These are phyloP conservation scores for Carex scoparia DNA, from an alignment of 176 grass and related monocot species.

Conservation along the genomic window DNA sequence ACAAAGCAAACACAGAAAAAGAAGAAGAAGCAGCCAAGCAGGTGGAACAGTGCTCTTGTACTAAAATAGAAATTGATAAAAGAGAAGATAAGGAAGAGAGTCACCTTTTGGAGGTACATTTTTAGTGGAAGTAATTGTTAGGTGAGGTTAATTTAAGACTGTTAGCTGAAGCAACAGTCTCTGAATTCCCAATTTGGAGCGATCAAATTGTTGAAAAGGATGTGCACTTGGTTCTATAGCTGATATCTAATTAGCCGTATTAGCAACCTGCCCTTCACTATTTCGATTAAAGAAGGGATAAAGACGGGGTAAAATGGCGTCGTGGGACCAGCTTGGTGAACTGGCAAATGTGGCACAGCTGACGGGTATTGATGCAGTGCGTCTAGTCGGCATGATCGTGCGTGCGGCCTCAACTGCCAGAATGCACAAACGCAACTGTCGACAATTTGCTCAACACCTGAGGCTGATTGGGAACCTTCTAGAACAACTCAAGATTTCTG, in stretches of 20 bases:
- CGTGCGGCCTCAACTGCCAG: constrained; percentile 61
- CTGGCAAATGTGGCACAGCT: constrained; percentile 56
- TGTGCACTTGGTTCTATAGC: background rate
- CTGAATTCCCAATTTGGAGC: background rate
- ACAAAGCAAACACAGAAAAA: background rate
- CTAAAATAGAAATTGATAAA: background rate
- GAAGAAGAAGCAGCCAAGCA: too few species aligned
- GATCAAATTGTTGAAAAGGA: background rate
- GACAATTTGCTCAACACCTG: constrained; percentile 65
- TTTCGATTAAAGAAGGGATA: background rate
- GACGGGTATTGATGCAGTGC: constrained; percentile 64
- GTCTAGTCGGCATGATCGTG: constrained; percentile 66
- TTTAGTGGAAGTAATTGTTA: background rate
- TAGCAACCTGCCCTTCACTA: background rate
- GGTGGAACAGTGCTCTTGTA: background rate
- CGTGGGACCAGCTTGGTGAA: constrained; percentile 51
- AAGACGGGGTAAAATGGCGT: constrained; percentile 32
- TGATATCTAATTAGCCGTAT: background rate
- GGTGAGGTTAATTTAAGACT: background rate
- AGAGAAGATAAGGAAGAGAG: background rate
- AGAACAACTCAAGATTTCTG: constrained; percentile 67
- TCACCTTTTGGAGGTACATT: background rate
- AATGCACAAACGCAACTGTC: constrained; percentile 82
- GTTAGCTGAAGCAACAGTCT: background rate
- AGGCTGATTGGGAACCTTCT: constrained; percentile 72